Evolutionary conservation across 176 grass and related monocot species (phyloP), one percentile per base, ranked within the genome.

Genomic region (Miscanthus lutarioriparius): DNA sequence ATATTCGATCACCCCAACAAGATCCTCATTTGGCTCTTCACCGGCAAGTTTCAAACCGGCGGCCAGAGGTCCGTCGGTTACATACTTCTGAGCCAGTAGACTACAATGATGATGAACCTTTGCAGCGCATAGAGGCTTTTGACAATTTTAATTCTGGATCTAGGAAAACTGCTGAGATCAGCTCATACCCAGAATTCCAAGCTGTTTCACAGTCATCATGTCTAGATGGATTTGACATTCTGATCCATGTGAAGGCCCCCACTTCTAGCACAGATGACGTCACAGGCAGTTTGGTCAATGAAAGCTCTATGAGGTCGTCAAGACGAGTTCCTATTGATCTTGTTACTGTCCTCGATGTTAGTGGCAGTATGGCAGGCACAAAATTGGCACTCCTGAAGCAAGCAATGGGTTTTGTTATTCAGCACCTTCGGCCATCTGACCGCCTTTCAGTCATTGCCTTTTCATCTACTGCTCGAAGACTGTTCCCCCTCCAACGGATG

Each of bases 361-460:
- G 96, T 45, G 96, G 93, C 25, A 98, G 96, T 70, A 98, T 98
- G 96, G 89, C 93, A 10, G 93, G 96, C 75, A 90, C 96, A 26
- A 98, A 98, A 66, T 81, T 98, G 39, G 91, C 91, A 66, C 89
- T 98, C 44, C 65, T 98, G 38, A 98, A 98, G 84, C 93, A 83
- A 64, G 93, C 96, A 76, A 98, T 98, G 93, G 83, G 89, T 77
- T 98, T 98, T 90, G 93, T 98, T 79, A 89, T 98, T 82, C 96
- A 98, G 77, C 87, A 95, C 76, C 93, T 98, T 73, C 89, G 96
- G 1, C 87, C 96, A 62, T 85, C 86, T 33, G 96, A 98, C 64
- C 87, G 96, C 27, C 93, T 98, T 72, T 98, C 96, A n/a, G 91
- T 98, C 48, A 87, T 98, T 83, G 83, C 87, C 32, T 98, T 98